These are phyloP conservation scores for Yamadazyma kanchanaburiensis DNA, from an alignment of 1,139 yeast species.

Conservation along the genomic window DNA sequence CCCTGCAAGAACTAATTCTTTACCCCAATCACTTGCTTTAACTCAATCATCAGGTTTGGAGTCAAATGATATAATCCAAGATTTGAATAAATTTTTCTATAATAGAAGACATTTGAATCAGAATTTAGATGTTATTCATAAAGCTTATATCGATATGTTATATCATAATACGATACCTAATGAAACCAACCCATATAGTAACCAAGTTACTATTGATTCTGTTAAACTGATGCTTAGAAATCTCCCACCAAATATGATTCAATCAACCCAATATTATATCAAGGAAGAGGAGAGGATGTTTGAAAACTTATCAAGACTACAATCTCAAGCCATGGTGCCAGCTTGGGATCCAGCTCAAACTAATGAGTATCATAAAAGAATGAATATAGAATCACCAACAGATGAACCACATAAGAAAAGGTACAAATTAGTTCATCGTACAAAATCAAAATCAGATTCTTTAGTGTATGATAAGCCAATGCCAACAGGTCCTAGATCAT, in stretches of 20 bases:
- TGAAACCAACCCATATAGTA: background rate
- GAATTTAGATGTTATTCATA: slow-evolving; percentile 1
- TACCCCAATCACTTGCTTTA: too few relatives aligned
- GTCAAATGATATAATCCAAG: too few relatives aligned
- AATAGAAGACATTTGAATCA: slow-evolving; percentile 1
- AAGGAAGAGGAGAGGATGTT: background rate
- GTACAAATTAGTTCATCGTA: background rate
- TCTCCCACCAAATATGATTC: background rate
- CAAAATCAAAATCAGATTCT: slow-evolving; percentile 1
- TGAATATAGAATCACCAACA: background rate
- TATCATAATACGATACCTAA: background rate
- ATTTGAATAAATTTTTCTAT: too few relatives aligned
- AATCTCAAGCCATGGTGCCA: background rate
- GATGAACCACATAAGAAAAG: background rate
- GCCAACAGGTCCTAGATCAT: too few relatives aligned
- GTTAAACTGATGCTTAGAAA: slow-evolving; percentile 1
- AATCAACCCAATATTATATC: background rate
- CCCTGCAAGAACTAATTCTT: too few relatives aligned
- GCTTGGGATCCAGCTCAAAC: background rate
- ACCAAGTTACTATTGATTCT: background rate
- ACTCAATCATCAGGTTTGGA: too few relatives aligned
- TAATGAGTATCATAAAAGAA: background rate
- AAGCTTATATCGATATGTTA: slow-evolving; percentile 2
- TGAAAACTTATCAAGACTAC: background rate
- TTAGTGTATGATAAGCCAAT: background rate